phyloP scores from a whole-genome alignment of 2,329 filamentous ascomycete genomes.

The Exophiala bonariae region DNA sequence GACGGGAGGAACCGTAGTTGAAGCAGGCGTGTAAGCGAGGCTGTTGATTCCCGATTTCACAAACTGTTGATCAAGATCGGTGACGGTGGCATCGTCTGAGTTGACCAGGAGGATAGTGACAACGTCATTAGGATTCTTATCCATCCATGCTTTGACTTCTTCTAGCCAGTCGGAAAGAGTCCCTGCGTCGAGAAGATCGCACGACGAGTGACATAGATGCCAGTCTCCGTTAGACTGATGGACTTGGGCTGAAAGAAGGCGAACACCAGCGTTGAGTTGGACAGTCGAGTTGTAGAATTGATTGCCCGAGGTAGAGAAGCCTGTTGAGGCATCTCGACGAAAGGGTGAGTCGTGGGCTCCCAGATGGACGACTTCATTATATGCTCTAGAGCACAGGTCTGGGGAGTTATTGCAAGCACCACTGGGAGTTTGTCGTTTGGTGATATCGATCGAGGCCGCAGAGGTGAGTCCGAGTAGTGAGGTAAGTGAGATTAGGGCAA shows the following conservation, averaged over 20 bases:
- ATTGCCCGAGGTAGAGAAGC: slow-evolving; percentile 66
- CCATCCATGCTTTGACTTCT: slow-evolving; percentile 68
- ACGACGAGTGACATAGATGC: slow-evolving; percentile 70
- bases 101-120: slow-evolving; percentile 75
- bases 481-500: slow-evolving; percentile 12
- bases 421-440: slow-evolving; percentile 18
- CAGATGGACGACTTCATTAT: slow-evolving; percentile 75
- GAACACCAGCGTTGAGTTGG: slow-evolving; percentile 69
- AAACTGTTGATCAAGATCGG: slow-evolving; percentile 57
- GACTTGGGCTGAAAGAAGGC: slow-evolving; percentile 70
- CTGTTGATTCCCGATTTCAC: slow-evolving; percentile 59
- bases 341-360: slow-evolving; percentile 76
- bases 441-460: slow-evolving; percentile 12
- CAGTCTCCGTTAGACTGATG: slow-evolving; percentile 62
- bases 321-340: slow-evolving; percentile 62
- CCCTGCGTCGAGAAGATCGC: slow-evolving; percentile 68
- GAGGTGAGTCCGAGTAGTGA: slow-evolving; percentile 10
- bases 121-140: slow-evolving; percentile 69
- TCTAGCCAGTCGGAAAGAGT: slow-evolving; percentile 63
- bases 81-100: slow-evolving; percentile 58
- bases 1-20: slow-evolving; percentile 40
- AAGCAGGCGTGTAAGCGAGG: slow-evolving; percentile 60
- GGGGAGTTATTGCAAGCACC: slow-evolving; percentile 80
- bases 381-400: slow-evolving; percentile 66
- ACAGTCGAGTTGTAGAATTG: slow-evolving; percentile 70